Evolutionary conservation across 2,329 filamentous ascomycete species (phyloP).

Genomic region (Stachybotrys chartarum): DNA sequence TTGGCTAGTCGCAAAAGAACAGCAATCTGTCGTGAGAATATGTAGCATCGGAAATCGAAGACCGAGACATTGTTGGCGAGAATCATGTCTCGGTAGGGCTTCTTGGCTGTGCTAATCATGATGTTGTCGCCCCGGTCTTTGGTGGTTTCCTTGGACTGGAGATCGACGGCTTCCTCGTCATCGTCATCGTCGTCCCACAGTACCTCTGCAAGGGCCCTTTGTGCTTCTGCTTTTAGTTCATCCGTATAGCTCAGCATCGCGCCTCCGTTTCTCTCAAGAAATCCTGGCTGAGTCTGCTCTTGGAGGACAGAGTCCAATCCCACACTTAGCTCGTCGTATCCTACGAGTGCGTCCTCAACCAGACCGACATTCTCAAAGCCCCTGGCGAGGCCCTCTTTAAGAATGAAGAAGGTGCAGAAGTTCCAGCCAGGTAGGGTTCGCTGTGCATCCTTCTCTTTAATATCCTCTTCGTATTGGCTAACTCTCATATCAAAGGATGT

Average conservation of each 20-base stretch:
- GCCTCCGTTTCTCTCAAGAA: slow-evolving; percentile 60
- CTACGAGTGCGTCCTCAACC: slow-evolving; percentile 88
- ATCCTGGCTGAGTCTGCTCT: slow-evolving; percentile 57
- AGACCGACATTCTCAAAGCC: slow-evolving; percentile 95
- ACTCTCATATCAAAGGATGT: slow-evolving; percentile 87
- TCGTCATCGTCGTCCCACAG: slow-evolving; percentile 22
- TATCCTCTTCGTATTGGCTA: slow-evolving; percentile 92
- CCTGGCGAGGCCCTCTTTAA: slow-evolving; percentile 89
- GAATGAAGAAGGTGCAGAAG: slow-evolving; percentile 97
- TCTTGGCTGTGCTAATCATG: slow-evolving; percentile 57
- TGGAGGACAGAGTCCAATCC: slow-evolving; percentile 77
- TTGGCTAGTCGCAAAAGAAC: slow-evolving; percentile 80
- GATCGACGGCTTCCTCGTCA: slow-evolving; percentile 38
- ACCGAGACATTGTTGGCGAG: slow-evolving; percentile 90
- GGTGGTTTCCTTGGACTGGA: slow-evolving; percentile 35
- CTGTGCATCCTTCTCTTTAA: slow-evolving; percentile 87
- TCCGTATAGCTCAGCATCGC: slow-evolving; percentile 66
- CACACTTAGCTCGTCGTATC: slow-evolving; percentile 88
- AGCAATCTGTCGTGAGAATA: slow-evolving; percentile 83
- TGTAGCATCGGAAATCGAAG: slow-evolving; percentile 91
- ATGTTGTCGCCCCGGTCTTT: slow-evolving; percentile 46
- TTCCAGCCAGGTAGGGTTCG: slow-evolving; percentile 91
- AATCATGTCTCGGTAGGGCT: slow-evolving; percentile 86
- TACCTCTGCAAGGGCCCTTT: slow-evolving; percentile 38
- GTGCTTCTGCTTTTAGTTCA: slow-evolving; percentile 57